Evolutionary conservation across 2,329 filamentous ascomycete genomes (phyloP).

Genomic region (Furcasterigmium furcatum): DNA sequence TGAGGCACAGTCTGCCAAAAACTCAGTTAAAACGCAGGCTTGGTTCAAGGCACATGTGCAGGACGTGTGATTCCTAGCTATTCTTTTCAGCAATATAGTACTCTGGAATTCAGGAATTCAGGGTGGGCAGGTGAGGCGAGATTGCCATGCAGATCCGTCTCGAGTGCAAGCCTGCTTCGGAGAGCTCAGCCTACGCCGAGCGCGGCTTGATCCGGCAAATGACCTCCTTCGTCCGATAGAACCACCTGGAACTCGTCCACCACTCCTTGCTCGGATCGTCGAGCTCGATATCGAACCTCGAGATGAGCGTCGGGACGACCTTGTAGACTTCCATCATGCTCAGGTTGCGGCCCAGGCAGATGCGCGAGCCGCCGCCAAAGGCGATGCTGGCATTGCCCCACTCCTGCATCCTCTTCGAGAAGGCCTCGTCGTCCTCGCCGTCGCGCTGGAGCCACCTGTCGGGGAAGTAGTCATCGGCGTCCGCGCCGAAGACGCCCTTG

Average conservation of each 20-base stretch:
- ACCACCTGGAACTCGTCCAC: constrained; percentile 14
- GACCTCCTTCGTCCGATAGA: constrained; percentile 13
- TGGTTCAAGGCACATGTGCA: no score
- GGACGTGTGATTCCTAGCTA: no score
- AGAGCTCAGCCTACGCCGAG: no score
- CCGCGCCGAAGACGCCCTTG: constrained; percentile 35
- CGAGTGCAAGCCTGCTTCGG: no score
- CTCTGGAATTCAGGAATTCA: no score
- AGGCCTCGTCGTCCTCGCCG: constrained; percentile 18
- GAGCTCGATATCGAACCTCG: constrained; percentile 33
- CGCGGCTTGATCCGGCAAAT: constrained; percentile 13
- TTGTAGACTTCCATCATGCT: constrained; percentile 29
- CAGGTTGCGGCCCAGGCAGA: constrained; percentile 34
- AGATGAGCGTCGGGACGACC: constrained; percentile 37
- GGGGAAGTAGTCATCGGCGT: constrained; percentile 40
- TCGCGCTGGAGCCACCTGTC: constrained; percentile 42
- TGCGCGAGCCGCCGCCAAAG: constrained; percentile 35
- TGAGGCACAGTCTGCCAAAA: no score
- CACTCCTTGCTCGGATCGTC: constrained; percentile 19
- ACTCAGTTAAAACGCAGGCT: no score
- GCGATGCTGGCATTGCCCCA: constrained; percentile 34
- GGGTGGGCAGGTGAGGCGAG: no score
- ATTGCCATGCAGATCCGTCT: no score
- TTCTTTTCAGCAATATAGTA: no score
- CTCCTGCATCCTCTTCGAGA: constrained; percentile 23